phyloP scores from a whole-genome alignment of 495 filamentous ascomycete genomes.

The Aspergillus avenaceus region DNA sequence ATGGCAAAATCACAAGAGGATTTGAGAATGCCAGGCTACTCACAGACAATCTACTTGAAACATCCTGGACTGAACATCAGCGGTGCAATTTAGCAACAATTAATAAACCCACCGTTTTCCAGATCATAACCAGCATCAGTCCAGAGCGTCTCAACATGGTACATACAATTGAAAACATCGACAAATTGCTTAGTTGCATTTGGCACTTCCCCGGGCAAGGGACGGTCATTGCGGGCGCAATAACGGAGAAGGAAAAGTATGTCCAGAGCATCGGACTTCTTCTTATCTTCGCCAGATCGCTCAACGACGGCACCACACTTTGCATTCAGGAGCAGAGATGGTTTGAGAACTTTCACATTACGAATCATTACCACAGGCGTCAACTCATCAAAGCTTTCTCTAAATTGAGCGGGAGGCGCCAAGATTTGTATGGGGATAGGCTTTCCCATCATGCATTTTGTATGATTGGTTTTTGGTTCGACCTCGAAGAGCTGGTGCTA shows the following conservation, averaged over 20 bases:
- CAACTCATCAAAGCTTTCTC: not conserved
- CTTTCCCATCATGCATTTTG: not conserved
- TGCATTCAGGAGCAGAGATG: not conserved
- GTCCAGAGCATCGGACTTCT: not conserved
- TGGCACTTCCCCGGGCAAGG: not conserved
- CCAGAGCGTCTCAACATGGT: not conserved
- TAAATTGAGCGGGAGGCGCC: not conserved
- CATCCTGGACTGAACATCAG: not conserved
- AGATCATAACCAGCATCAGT: not conserved
- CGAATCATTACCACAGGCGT: not conserved
- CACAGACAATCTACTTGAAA: not conserved
- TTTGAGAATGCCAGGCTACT: too few species aligned
- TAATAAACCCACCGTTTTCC: not conserved
- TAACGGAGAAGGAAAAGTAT: not conserved
- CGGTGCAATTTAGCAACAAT: not conserved
- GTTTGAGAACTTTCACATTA: not conserved
- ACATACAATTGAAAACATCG: not conserved
- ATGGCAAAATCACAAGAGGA: too few species aligned
- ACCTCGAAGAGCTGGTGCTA: not conserved
- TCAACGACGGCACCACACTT: not conserved
- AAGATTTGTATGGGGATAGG: not conserved
- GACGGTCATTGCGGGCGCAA: not conserved
- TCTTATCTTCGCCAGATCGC: not conserved
- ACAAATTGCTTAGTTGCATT: conserved; percentile 3
- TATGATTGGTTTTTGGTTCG: not conserved